Evolutionary conservation across 768 basidiomycete species (phyloP).

Genomic region (Cyclocybe aegerita): DNA sequence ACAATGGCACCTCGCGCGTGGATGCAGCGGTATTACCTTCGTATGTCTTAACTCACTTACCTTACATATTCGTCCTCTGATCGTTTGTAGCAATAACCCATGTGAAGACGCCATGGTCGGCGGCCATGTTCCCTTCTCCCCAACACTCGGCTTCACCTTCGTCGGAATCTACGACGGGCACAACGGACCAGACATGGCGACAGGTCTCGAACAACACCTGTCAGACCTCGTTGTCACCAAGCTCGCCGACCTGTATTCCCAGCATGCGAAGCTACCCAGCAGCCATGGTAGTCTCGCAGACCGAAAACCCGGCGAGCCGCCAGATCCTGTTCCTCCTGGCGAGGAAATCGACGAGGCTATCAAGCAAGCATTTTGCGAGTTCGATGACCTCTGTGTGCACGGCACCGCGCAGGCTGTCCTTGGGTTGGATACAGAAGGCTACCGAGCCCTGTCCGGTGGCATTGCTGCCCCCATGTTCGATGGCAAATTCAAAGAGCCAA

Average conservation of each 20-base stretch:
- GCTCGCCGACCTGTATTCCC: slow-evolving; percentile 24
- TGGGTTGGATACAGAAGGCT: slow-evolving; percentile 5
- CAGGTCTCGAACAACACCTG: slow-evolving; percentile 30
- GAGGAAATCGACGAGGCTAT: slow-evolving; percentile 34
- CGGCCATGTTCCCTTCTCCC: slow-evolving; percentile 8
- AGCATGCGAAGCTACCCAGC: slow-evolving; percentile 8
- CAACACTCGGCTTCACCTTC: slow-evolving; percentile 22
- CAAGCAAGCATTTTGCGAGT: slow-evolving; percentile 31
- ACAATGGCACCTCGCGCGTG: too few relatives aligned
- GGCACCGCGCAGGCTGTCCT: slow-evolving; percentile 26
- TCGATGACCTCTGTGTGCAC: slow-evolving; percentile 44
- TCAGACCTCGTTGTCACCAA: slow-evolving; percentile 20
- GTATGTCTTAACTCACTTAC: too few relatives aligned
- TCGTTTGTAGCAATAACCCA: slow-evolving; percentile 9
- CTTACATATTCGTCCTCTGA: too few relatives aligned
- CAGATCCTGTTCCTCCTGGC: slow-evolving; percentile 20
- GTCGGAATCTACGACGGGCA: slow-evolving; percentile 31
- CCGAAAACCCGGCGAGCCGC: slow-evolving; percentile 4
- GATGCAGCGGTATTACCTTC: too few relatives aligned
- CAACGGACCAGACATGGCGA: slow-evolving; percentile 31
- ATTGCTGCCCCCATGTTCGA: neutral
- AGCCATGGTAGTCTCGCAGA: neutral
- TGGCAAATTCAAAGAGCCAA: neutral
- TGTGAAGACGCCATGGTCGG: slow-evolving; percentile 11
- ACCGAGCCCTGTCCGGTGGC: neutral